phyloP scores from a whole-genome alignment of 768 basidiomycete species.

The Agaricus sinodeliciosus region DNA sequence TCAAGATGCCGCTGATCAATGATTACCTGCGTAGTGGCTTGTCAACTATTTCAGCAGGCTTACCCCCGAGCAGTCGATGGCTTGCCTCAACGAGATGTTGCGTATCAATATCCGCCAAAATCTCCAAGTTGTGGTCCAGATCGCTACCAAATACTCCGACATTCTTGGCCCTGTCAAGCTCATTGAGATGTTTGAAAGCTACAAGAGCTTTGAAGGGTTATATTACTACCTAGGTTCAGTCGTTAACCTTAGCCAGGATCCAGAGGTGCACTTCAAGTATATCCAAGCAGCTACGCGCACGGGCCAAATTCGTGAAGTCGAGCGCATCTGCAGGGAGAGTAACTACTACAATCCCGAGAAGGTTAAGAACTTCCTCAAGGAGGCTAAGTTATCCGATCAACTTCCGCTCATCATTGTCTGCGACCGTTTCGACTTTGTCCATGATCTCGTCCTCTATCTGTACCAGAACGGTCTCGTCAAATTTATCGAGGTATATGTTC shows the following conservation, averaged over 20 bases:
- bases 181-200: conserved; percentile 97
- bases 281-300: conserved; percentile 98
- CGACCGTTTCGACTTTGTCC: conserved; percentile 99
- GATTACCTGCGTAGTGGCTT: conserved; percentile 61
- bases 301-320: conserved; percentile 97
- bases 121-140: conserved; percentile 91
- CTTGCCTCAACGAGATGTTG: conserved; percentile 96
- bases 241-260: conserved; percentile 93
- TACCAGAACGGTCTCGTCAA: conserved; percentile 96
- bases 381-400: conserved; percentile 93
- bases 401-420: conserved; percentile 99
- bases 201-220: conserved; percentile 96
- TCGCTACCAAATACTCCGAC: conserved; percentile 98
- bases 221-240: conserved; percentile 99
- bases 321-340: conserved; percentile 96
- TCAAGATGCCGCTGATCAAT: conserved; percentile 1
- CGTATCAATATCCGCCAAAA: conserved; percentile 96
- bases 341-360: conserved; percentile 99
- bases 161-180: conserved; percentile 95
- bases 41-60: conserved; percentile 95
- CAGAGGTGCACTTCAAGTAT: conserved; percentile 99
- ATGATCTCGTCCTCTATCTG: conserved; percentile 95
- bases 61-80: conserved; percentile 96
- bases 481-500: conserved; percentile 99
- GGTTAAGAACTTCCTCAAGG: conserved; percentile 99